Base-by-base conservation (phyloP, 2,329 filamentous ascomycete species). In the Curvularia sp. region DNA sequence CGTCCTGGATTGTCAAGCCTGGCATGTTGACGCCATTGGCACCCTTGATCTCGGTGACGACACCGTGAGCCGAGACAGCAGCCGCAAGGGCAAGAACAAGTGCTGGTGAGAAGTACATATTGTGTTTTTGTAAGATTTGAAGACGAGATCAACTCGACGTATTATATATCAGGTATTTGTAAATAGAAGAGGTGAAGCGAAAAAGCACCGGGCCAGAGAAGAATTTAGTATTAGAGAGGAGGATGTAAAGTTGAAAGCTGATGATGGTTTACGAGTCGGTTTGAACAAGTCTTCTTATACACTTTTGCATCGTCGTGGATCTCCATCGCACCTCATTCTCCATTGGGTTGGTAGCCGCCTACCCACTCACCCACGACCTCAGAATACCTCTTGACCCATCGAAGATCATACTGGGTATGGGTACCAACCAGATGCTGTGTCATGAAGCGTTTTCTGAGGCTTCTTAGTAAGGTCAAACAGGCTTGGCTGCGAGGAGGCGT, bases 1-100 rank as follows among this genome's bases (percentile, higher is more conserved):
- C 87, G 60, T 90, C 87, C 45, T 82, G 81, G 57, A 89, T 83
- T 81, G 67, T 83, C 43, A 88, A 80, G 67, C 83, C 86, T 18
- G 86, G 85, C 86, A 89, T 88, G 56, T 71, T 80, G 36, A 88
- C 86, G 53, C 83, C 83, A 65, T 89, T 89, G 62, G 86, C 84
- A 45, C 86, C 86, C 59, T 81, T 74, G 63, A 88, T 80, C 27
- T 81, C 76, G 63, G 82, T 82, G 63, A 88, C 78, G 27, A 87
- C 78, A 70, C 86, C 86, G 74, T 89, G 86, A 41, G 83, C 84
- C 39, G 82, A 83, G 66, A 81, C 80, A 65, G 80, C 77, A 59
- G 77, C 75, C 50, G 67, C 65, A 32, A 75, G 53, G 30, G 66
- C 64, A 34, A 68, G 66, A 25, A 69, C 54, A 38, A 75, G 53